Evolutionary conservation across 2,329 filamentous ascomycete species (phyloP), one percentile per base, ranked within the genome.

Genomic region (Aspergillus versicolor): DNA sequence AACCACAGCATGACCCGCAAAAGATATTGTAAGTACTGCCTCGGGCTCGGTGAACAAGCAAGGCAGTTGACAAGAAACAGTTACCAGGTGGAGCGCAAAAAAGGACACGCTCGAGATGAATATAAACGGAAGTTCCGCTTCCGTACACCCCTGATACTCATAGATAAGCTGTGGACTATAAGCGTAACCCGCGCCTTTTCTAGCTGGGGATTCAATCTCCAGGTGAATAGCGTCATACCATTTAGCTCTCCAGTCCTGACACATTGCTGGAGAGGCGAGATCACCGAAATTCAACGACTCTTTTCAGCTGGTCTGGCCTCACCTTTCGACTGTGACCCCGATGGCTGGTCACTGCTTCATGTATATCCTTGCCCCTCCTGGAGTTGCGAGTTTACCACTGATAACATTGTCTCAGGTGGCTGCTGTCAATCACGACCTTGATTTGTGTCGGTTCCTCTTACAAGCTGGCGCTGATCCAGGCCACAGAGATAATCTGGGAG

Each of bases 191-290:
- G 3, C 5, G 2, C n/a, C 3, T 27, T 13, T n/a, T 44, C 42
- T 15, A 19, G 19, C 2, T 49, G 46, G 46, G 24, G 9, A 17
- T 24, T 49, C 1, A 24, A 13, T 22, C 2, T 49, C 13, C 46
- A 24, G 9, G 46, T 24, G 19, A 38, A 49, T 27, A 49, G 40
- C 27, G 17, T 49, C 0, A 3, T 49, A 8, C 46, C 46, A 1
- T 1, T 0, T 1, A 3, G 40, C 5, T 49, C 46, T 12, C 46
- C 32, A 9, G 12, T 13, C 4, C 4, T 40, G 8, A 2, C 0
- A 0, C 3, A 38, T 13, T 49, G 46, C 11, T 0, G 3, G 5
- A 2, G 0, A 1, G 46, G 46, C 3, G 19, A 49, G 0, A n/a
- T 38, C 3, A 2, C 15, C 2, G 46, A 27, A 11, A 4, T 49